These are phyloP conservation scores for Agaricus blazei DNA, from an alignment of 768 basidiomycete species.

Conservation along the genomic window DNA sequence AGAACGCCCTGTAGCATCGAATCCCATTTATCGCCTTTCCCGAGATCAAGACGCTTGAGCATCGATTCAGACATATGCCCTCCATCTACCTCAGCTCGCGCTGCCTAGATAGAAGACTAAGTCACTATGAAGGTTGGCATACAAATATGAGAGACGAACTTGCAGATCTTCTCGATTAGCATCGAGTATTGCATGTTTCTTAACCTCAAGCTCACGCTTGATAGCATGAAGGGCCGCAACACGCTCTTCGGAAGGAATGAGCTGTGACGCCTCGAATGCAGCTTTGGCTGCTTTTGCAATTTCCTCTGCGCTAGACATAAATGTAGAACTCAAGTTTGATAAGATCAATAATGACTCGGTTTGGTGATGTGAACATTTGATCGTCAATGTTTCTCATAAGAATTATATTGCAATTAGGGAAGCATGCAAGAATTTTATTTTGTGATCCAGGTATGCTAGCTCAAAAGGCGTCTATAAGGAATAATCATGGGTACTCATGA, in stretches of 20 bases:
- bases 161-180: conserved; percentile 82
- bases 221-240: conserved; percentile 70
- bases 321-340: neutral
- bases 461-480: conserved; percentile 21
- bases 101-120: conserved; percentile 45
- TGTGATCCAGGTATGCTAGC: conserved; percentile 20
- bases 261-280: conserved; percentile 86
- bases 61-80: conserved; percentile 83
- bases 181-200: conserved; percentile 63
- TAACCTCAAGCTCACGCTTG: conserved; percentile 54
- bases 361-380: neutral
- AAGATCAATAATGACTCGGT: conserved; percentile 1
- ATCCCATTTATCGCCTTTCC: conserved; percentile 83
- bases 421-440: conserved; percentile 23
- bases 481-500: conserved; percentile 33
- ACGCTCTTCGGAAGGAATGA: conserved; percentile 64
- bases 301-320: conserved; percentile 26
- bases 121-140: no score
- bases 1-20: conserved; percentile 87
- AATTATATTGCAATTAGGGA: conserved; percentile 9
- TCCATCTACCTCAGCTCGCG: conserved; percentile 69
- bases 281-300: conserved; percentile 78
- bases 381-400: neutral
- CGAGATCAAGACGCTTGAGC: conserved; percentile 81
- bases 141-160: conserved; percentile 33